Percentiles rank a stretch among this genome's conserved stretches.
These are phyloP conservation scores for Tetragonia tetragonoides DNA, from an alignment of 148 eudicot species.

Conservation along the genomic window DNA sequence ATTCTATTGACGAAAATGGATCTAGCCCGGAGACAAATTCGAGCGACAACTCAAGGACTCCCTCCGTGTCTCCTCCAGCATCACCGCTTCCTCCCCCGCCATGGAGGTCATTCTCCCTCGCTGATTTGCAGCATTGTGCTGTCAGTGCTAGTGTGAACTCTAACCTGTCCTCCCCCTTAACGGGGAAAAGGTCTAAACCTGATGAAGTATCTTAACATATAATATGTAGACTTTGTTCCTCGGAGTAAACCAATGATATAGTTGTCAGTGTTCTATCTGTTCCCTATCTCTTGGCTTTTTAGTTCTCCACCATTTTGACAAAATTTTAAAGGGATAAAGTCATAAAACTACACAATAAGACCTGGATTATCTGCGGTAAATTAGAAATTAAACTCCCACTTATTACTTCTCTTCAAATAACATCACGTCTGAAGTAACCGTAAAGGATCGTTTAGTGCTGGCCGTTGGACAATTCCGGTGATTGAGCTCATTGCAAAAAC, in stretches of 20 bases:
- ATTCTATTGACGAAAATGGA: conserved; percentile 18
- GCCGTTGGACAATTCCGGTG: no score
- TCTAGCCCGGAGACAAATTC: background rate
- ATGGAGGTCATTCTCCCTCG: conserved; percentile 64
- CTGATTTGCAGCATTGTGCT: conserved; percentile 57
- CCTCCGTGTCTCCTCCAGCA: conserved; percentile 16
- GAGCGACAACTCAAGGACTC: background rate
- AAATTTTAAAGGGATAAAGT: no score
- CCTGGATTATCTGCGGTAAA: no score
- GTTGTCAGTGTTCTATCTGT: background rate
- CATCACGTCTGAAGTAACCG: no score
- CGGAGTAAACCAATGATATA: conserved; percentile 11
- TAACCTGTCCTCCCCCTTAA: conserved; percentile 23
- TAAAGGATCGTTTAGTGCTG: no score
- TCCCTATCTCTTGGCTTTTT: background rate
- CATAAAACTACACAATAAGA: background rate
- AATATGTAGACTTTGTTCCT: conserved; percentile 13
- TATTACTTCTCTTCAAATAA: no score
- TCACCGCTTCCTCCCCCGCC: conserved; percentile 25
- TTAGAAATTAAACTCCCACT: no score
- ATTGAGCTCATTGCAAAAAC: no score
- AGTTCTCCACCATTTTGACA: no score
- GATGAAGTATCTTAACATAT: conserved; percentile 28
- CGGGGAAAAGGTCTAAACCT: conserved; percentile 29
- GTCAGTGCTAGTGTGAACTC: conserved; percentile 26